Conservation (phyloP, 495 filamentous ascomycete species). For the Penicillium canariense region DNA sequence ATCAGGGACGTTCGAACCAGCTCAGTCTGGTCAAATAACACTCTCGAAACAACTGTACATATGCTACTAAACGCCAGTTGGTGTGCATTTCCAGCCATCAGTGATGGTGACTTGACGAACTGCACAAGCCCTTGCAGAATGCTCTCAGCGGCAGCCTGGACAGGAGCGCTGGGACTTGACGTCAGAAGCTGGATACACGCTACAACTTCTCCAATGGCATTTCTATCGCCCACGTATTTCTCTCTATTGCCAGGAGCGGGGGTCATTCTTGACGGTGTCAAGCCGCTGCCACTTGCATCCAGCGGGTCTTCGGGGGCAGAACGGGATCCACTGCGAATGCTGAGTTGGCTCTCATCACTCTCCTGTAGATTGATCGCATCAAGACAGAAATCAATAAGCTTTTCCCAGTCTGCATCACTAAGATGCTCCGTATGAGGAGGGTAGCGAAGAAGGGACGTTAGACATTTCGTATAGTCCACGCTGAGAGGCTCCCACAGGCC, state of each 20-base stretch:
- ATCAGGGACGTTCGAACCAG: constrained; percentile 56
- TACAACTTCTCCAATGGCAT: constrained; percentile 56
- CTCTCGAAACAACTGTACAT: constrained; percentile 64
- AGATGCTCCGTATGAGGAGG: constrained; percentile 78
- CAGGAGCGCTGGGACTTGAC: constrained; percentile 66
- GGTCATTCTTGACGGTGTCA: constrained; percentile 36
- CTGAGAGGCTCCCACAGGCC: constrained; percentile 69
- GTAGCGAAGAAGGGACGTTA: constrained; percentile 66
- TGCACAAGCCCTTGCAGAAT: constrained; percentile 58
- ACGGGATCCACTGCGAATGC: constrained; percentile 26
- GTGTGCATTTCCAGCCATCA: constrained; percentile 59
- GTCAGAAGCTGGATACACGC: constrained; percentile 65
- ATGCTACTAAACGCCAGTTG: constrained; percentile 71
- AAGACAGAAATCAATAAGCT: constrained; percentile 64
- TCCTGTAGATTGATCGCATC: constrained; percentile 21
- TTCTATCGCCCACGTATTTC: constrained; percentile 28
- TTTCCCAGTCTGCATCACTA: constrained; percentile 62
- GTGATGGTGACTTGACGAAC: constrained; percentile 58
- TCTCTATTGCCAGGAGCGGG: constrained; percentile 27
- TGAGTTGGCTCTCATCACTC: constrained; percentile 29
- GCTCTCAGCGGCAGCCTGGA: constrained; percentile 55
- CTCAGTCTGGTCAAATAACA: constrained; percentile 63
- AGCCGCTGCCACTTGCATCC: constrained; percentile 25
- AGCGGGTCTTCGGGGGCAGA: constrained; percentile 27
- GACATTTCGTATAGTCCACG: constrained; percentile 73